Evolutionary conservation across 495 filamentous ascomycete genomes (phyloP), one percentile per base, ranked within the genome.

Genomic region (Neurospora hispaniola): DNA sequence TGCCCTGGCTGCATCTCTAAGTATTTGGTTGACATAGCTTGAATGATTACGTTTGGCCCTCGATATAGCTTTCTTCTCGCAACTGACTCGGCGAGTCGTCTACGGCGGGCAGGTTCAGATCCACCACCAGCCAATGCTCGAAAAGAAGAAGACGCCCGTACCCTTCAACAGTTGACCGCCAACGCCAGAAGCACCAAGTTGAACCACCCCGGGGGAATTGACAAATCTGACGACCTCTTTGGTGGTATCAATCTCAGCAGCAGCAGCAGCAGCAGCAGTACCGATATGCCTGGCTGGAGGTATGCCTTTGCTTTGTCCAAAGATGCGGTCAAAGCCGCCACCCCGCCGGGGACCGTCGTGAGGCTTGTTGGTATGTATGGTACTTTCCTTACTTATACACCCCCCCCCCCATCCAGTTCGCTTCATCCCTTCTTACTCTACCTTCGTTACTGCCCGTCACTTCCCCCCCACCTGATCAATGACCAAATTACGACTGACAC

Each of bases 311-410:
- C 74, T 39, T 73, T 81, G 5, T 70, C 77, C 3, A 38, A 73
- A 8, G 73, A 74, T 38, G 77, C 71, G 10, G 77, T 80, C 48
- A 73, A 77, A 43, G 74, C 70, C 11, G 77, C 80, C 48, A 79
- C 75, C 2, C 80, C 79, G 2, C 80, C 79, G 2, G 79, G 79
- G 12, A 81, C 79, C 0, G 79, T 79, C 0, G 80, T 79, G 5
- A 46, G 69, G 11, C 73, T 81, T 42, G 73, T 81, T 23, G 79
- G 78, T 38, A 38, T 38, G 35, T 38, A 38, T 38, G 35, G 35
- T 38, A 38, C 35, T 4, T 31, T 23, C 23, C 23, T 23, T 23
- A 23, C 0, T 1, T 23, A 23, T 23, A 23, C 23, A 23, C 23
- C 23, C 23, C 23, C 23, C 23, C 23, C 0, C 23, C 0, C 23